Evolutionary conservation across 192 early-diverging fungal genomes (phyloP).

Genomic region (Diversispora epigaea): DNA sequence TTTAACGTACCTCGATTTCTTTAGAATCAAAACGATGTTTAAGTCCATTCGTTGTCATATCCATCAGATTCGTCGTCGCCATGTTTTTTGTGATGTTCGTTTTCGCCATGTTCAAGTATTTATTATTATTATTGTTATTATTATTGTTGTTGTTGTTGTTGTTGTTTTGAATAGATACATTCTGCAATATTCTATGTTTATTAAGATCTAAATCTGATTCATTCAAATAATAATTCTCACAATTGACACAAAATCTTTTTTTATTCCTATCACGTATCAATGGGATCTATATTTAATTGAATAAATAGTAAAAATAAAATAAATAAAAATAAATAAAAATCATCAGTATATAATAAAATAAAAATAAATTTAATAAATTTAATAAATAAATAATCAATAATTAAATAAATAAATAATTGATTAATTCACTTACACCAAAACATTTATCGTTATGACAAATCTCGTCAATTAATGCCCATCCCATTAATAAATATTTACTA

Average conservation of each 20-base stretch:
- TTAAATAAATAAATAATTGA: neutral
- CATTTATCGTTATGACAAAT: constrained; percentile 53
- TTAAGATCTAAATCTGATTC: constrained; percentile 38
- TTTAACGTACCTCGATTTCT: constrained; percentile 10
- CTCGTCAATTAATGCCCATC: constrained; percentile 58
- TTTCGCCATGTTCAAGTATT: too few relatives aligned
- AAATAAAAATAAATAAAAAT: neutral
- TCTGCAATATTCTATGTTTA: neutral
- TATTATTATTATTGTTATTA: neutral
- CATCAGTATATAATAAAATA: neutral
- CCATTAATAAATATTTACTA: constrained; percentile 56
- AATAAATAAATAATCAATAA: neutral
- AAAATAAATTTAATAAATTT: neutral
- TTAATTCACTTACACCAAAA: constrained; percentile 45
- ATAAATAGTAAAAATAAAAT: neutral
- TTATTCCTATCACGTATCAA: constrained; percentile 40
- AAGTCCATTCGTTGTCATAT: neutral
- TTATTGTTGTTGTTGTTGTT: neutral
- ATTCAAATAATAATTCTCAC: constrained; percentile 39
- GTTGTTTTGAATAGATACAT: neutral
- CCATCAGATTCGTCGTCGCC: neutral
- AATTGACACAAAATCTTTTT: constrained; percentile 47
- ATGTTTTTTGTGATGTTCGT: neutral
- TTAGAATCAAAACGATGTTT: constrained; percentile 7
- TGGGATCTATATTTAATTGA: constrained; percentile 34